Evolutionary conservation across 2,329 filamentous ascomycete genomes (phyloP), one percentile per base, ranked within the genome.

Genomic region (Fusarium camptoceras): DNA sequence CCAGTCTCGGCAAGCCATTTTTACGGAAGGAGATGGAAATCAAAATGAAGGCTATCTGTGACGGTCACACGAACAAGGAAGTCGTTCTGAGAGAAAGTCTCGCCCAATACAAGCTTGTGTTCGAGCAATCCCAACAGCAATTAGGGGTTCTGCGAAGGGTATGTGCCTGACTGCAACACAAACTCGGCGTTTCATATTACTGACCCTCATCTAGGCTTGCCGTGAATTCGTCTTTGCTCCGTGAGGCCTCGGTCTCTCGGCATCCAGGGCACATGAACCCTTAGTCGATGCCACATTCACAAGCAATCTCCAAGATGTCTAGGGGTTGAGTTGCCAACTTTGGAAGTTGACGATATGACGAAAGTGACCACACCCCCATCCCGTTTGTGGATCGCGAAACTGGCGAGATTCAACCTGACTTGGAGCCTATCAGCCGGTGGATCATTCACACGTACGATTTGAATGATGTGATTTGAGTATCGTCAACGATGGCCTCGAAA

Each of bases 1-100:
- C 92, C 44, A 98, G 94, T 76, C 87, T 99, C 53, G 93, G 94
- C 78, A 98, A 98, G 80, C 96, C 96, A 1, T 98, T 98, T 78
- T 83, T 99, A 64, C 91, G 96, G 59, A 98, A 98, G 81, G 94
- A 99, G 84, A 98, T 98, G 94, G 96, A 99, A 81, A 83, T 94
- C 66, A 93, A 94, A 78, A 98, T 99, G 95, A 96, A 94, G 78
- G 93, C 93, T 61, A 98, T 99, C 60, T 98, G 96, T 81, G 94
- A 95, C 64, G 96, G 96, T 27, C 89, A 88, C 54, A 92, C 89
- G 70, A 92, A 91, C 34, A 91, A 89, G 75, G 86, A 88, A 56
- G 87, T 88, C 22, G 93, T 99, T 48, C 87, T 99, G 43, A 86
- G 90, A 57, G 91, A 97, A 79, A 97, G 92, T 77, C 84, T 99